Conservation (phyloP, 2,329 filamentous ascomycete genomes). For the Fusarium oligoseptatum region DNA sequence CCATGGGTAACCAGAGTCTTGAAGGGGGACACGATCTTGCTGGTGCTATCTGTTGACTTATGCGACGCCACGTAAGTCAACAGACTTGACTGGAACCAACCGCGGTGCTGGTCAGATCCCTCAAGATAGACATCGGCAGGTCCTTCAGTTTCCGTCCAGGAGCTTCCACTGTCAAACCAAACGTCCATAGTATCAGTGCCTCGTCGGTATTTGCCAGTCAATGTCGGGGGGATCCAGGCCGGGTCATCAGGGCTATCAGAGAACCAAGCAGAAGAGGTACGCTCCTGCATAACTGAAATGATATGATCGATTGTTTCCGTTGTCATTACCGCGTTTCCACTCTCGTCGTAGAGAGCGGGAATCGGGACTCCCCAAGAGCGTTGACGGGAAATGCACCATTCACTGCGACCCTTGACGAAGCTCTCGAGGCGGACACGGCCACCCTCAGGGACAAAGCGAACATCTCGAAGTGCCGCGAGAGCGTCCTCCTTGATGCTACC, state of each 20-base stretch:
- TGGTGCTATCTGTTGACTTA: constrained; percentile 50
- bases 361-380: constrained; percentile 97
- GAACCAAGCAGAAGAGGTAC: constrained; percentile 96
- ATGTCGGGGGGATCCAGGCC: constrained; percentile 79
- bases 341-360: constrained; percentile 84
- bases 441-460: constrained; percentile 82
- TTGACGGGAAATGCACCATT: constrained; percentile 98
- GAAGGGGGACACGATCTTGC: constrained; percentile 73
- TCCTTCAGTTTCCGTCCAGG: constrained; percentile 76
- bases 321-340: constrained; percentile 82
- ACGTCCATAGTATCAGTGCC: constrained; percentile 98
- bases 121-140: constrained; percentile 91
- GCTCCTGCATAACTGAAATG: constrained; percentile 79
- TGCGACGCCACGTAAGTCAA: constrained; percentile 84
- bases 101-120: constrained; percentile 94
- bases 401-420: constrained; percentile 88
- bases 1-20: constrained; percentile 93
- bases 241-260: constrained; percentile 81
- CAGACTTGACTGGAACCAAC: constrained; percentile 98
- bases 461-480: constrained; percentile 75
- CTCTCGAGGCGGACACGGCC: constrained; percentile 83
- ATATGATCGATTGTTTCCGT: constrained; percentile 86
- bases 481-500: constrained; percentile 83
- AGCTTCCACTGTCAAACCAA: constrained; percentile 98
- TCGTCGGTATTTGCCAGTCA: constrained; percentile 75